Evolutionary conservation across 768 basidiomycete species (phyloP).

Genomic region (Rhizopogon salebrosus): DNA sequence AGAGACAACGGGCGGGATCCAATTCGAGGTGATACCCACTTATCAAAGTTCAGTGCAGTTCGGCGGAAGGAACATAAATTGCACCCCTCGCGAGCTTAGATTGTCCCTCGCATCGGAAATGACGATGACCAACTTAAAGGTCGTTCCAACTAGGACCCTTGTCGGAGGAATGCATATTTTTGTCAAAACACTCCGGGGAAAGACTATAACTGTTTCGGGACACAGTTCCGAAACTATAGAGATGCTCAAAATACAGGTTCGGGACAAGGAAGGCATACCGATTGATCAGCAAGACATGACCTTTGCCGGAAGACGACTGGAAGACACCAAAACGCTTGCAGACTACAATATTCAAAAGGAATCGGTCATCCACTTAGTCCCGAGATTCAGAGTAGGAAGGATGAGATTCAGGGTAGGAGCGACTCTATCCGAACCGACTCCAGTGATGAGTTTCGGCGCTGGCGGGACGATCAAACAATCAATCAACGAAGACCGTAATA

Average conservation of each 20-base stretch:
- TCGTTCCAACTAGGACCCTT: neutral
- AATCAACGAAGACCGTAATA: neutral
- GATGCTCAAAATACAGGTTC: slow-evolving; percentile 70
- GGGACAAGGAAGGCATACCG: slow-evolving; percentile 70
- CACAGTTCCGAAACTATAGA: slow-evolving; percentile 85
- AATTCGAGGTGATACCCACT: slow-evolving; percentile 1
- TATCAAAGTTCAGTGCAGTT: neutral
- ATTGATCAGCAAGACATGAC: slow-evolving; percentile 76
- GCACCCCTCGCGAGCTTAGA: neutral
- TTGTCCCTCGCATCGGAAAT: neutral
- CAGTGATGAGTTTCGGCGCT: neutral
- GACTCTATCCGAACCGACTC: neutral
- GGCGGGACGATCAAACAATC: neutral
- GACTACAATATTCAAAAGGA: slow-evolving; percentile 74
- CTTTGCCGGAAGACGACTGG: slow-evolving; percentile 68
- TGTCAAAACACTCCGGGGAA: slow-evolving; percentile 74
- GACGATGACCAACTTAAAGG: neutral
- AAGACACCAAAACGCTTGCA: no score
- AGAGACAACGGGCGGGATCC: slow-evolving; percentile 8
- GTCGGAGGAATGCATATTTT: slow-evolving; percentile 76
- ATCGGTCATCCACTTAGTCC: slow-evolving; percentile 52
- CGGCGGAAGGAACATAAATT: neutral
- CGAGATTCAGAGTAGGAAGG: neutral
- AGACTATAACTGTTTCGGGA: slow-evolving; percentile 82
- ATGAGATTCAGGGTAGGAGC: no score